Conservation (phyloP, 345 rosid species). For the Salix purpurea region DNA sequence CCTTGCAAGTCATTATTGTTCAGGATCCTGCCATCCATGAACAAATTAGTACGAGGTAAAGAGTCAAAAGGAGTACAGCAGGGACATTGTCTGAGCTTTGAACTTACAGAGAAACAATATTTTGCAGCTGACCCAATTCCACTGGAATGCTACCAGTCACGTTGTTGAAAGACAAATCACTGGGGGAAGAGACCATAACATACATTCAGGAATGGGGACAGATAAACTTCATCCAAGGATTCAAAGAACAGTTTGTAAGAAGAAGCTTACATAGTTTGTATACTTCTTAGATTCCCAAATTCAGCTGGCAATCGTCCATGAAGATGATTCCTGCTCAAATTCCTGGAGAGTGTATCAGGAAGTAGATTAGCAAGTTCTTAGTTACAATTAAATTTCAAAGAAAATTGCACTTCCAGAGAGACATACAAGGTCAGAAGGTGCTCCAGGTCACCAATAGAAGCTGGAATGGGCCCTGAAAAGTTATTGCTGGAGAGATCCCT, state of each 20-base stretch:
- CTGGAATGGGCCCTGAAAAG: constrained; percentile 70
- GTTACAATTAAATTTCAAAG: neutral
- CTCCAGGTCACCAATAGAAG: constrained; percentile 80
- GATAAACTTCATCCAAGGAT: neutral
- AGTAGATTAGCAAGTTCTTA: too few relatives aligned
- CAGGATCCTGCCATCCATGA: constrained; percentile 49
- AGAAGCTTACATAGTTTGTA: constrained; percentile 56
- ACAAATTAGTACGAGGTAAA: neutral
- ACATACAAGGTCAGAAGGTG: constrained; percentile 86
- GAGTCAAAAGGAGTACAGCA: neutral
- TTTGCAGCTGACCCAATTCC: constrained; percentile 84
- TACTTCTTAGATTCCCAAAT: constrained; percentile 78
- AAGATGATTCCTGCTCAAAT: constrained; percentile 67
- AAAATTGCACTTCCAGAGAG: neutral
- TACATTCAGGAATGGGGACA: neutral
- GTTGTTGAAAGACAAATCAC: constrained; percentile 76
- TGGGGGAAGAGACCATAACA: constrained; percentile 6
- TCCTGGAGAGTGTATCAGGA: constrained; percentile 30
- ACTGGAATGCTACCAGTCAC: constrained; percentile 64
- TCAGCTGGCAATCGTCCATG: constrained; percentile 63
- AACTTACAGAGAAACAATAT: constrained; percentile 68
- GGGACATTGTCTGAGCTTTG: neutral
- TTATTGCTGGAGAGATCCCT: constrained; percentile 86
- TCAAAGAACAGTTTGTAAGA: too few relatives aligned
- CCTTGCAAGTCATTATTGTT: constrained; percentile 75